phyloP scores from a whole-genome alignment of 257 asterid genomes.

The Handroanthus guayacan region DNA sequence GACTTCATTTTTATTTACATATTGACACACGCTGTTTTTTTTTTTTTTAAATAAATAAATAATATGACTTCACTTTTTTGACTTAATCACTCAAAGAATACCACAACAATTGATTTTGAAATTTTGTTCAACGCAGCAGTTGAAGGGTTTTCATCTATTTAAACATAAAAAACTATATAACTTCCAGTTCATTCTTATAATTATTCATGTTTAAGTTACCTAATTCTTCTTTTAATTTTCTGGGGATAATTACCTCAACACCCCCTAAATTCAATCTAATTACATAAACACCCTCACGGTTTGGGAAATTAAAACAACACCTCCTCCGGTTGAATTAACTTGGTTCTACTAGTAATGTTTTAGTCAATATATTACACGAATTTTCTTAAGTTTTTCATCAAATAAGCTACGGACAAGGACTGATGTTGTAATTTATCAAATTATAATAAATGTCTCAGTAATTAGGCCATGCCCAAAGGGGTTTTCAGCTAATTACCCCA shows the following conservation, averaged over 20 bases:
- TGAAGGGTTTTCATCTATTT: conserved; percentile 30
- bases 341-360: too few species aligned
- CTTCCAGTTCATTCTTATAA: background rate
- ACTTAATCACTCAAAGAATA: conserved; percentile 31
- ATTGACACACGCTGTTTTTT: background rate
- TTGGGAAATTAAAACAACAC: too few species aligned
- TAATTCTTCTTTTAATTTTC: conserved; percentile 32
- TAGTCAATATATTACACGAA: too few species aligned
- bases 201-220: conserved; percentile 35
- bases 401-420: too few species aligned
- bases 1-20: background rate
- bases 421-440: too few species aligned
- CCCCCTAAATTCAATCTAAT: too few species aligned
- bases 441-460: too few species aligned
- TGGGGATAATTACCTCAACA: background rate
- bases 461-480: too few species aligned
- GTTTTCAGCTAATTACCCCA: too few species aligned
- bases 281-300: too few species aligned
- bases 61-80: background rate
- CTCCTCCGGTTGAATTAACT: too few species aligned
- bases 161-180: background rate
- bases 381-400: too few species aligned
- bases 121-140: conserved; percentile 41
- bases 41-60: conserved; percentile 1
- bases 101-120: background rate